These are phyloP conservation scores for Paraconiothyrium sp. DNA, from an alignment of 2,329 filamentous ascomycete species.

Conservation along the genomic window DNA sequence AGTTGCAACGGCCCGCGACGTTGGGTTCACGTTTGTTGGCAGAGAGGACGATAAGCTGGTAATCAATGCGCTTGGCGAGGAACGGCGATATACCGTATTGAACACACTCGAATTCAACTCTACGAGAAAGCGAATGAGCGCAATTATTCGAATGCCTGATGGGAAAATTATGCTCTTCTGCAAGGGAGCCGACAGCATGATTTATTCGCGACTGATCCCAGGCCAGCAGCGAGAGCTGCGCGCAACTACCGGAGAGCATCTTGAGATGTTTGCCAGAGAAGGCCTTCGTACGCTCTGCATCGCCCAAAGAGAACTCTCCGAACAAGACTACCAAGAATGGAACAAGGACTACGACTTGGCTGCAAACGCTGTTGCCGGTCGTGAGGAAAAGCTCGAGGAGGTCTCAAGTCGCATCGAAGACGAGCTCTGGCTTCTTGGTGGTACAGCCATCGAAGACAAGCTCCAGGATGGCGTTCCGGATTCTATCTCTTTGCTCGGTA, in stretches of 20 bases:
- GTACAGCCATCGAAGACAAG: conserved; percentile 96
- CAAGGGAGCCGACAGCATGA: conserved; percentile 97
- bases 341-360: conserved; percentile 87
- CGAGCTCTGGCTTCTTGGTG: conserved; percentile 85
- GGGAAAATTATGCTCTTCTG: conserved; percentile 90
- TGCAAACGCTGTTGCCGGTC: conserved; percentile 81
- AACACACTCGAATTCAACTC: conserved; percentile 99
- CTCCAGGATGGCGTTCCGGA: conserved; percentile 97
- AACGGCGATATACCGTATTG: conserved; percentile 84
- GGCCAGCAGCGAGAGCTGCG: conserved; percentile 88
- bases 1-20: conserved; percentile 92
- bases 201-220: conserved; percentile 87
- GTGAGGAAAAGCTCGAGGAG: conserved; percentile 91
- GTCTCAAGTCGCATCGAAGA: conserved; percentile 92
- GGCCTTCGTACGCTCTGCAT: conserved; percentile 95
- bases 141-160: conserved; percentile 94
- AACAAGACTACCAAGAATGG: conserved; percentile 87
- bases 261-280: conserved; percentile 97
- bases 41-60: conserved; percentile 81
- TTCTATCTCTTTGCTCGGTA: conserved; percentile 87
- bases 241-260: conserved; percentile 84
- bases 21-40: conserved; percentile 92
- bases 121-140: conserved; percentile 95
- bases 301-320: conserved; percentile 80
- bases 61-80: conserved; percentile 86